Base-by-base conservation (phyloP, 2,329 filamentous ascomycete genomes). In the Emergomyces pasteurianus region DNA sequence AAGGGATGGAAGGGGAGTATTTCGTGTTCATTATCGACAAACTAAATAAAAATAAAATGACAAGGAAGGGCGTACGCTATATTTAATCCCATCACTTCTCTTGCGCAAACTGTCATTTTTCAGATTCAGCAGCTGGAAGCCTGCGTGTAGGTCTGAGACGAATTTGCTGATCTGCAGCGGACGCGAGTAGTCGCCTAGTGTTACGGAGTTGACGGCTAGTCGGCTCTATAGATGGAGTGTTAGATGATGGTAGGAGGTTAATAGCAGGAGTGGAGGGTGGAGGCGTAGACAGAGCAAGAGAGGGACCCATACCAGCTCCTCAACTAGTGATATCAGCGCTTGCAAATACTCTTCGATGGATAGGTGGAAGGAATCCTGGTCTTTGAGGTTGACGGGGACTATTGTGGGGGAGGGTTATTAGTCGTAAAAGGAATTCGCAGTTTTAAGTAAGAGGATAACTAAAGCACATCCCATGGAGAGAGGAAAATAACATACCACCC, bases 311-410 rank as follows among this genome's bases (percentile, higher is more conserved):
- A 84, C 82, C 69, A 99, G 83, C 77, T 99, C 94, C 70, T 96
- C 91, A 46, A 94, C 89, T 62, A 97, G 83, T 63, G 86, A 85
- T 62, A 94, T 92, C 62, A 97, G 81, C 16, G 90, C 86, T 62
- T 95, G 86, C 28, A 99, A 86, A 75, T 99, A 99, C 76, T 99
- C 94, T 76, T 99, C 94, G 68, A 97, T 92, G 50, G 91, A 95
- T 69, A 99, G 81, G 74, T 99, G 94, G 81, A 99, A 99, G 58
- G 86, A 84, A 72, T 97, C 92, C 63, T 83, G 80, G 69, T 92
- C 88, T 74, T 95, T 95, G 69, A 96, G 82, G 72, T 96, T 96
- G 64, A 94, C 87, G 14, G 91, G 92, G 12, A 96, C 92, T 92
- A 65, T n/a, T 40, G 40, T 23, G 18, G 56, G 52, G 36, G 40